Base-by-base conservation (phyloP, 768 basidiomycete species). In the Lentinula guzmanii region DNA sequence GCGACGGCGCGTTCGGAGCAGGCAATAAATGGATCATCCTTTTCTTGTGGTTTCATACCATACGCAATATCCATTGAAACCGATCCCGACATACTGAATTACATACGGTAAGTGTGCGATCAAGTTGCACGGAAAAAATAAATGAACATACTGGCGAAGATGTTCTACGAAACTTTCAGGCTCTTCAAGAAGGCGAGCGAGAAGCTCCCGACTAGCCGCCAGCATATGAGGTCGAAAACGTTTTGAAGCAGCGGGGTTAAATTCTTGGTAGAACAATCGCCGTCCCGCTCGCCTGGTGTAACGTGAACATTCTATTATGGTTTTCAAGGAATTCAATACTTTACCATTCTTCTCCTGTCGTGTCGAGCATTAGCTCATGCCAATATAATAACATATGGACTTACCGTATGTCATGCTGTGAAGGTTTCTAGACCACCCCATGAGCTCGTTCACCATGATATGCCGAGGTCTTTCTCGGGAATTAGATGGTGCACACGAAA, bases 241-340 rank as follows among this genome's bases (percentile, higher is more conserved):
- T 31, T 61, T 57, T 2, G 63, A 54, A 1, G 65, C 64, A 4
- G 13, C 42, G 4, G 64, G 35, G 52, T 70, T 61, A 46, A 74
- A 68, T 10, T 64, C 65, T 37, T 69, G 63, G 24, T 70, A 66
- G 42, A 71, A 62, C 2, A 71, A 9, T 28, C 62, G 59, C 6
- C 70, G 69, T 42, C 68, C 67, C 3, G 63, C 46, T 33, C 71
- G 69, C 70, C 70, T 71, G 61, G 41, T 55, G 6, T n/a, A 28
- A 37, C 4, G 37, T 39, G 37, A 39, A 39, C 2, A 28, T 28
- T 28, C 28, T 28, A 28, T 28, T 28, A 28, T 28, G 28, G 28
- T 28, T 28, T 28, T 28, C 28, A 28, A 28, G 28, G 28, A 28
- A 28, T 28, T 5, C 41, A 3, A n/a, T 33, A 37, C 31, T 51